Evolutionary conservation across 768 basidiomycete genomes (phyloP).

Genomic region (Phanerochaete carnosa): DNA sequence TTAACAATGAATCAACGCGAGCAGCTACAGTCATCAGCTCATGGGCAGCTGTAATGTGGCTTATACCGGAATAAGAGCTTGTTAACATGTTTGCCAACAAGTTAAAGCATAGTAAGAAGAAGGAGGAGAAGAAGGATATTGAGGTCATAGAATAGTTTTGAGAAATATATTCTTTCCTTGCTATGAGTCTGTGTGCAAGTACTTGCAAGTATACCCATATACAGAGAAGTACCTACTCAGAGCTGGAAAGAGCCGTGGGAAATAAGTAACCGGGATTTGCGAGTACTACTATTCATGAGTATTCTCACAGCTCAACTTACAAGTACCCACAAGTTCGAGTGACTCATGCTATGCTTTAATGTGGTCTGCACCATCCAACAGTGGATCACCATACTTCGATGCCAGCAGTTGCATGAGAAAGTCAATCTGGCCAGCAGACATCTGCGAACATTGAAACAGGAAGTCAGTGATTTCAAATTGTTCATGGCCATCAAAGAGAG

Average conservation of each 20-base stretch:
- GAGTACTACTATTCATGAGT: not conserved
- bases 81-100: constrained; percentile 1
- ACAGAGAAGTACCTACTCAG: not conserved
- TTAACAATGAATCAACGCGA: constrained; percentile 22
- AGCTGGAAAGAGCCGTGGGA: not conserved
- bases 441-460: not conserved
- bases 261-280: not conserved
- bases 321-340: not conserved
- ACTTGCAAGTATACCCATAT: not conserved
- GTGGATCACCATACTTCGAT: not conserved
- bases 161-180: not conserved
- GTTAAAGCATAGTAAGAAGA: not conserved
- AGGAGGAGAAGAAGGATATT: not conserved
- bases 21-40: constrained; percentile 24
- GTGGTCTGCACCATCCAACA: constrained; percentile 2
- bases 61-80: constrained; percentile 14
- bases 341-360: not conserved
- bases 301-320: not conserved
- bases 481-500: not conserved
- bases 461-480: constrained; percentile 6
- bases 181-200: not conserved
- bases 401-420: constrained; percentile 1
- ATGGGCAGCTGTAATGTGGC: constrained; percentile 17
- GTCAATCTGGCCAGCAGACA: not conserved
- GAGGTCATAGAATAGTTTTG: not conserved